Conservation (phyloP, 345 rosid genomes). For the Kernera saxatilis region DNA sequence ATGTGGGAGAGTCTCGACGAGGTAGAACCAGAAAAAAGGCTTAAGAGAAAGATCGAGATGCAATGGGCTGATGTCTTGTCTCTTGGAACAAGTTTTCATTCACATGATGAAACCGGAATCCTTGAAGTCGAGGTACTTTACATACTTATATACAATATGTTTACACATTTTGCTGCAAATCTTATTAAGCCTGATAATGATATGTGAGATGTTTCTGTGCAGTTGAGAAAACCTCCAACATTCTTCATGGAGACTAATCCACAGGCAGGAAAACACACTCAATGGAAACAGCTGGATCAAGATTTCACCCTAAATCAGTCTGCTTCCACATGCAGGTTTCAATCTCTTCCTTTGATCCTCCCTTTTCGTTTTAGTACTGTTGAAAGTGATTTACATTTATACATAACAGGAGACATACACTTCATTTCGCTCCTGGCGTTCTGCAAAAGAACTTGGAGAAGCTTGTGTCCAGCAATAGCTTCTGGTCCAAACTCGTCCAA, state of each 20-base stretch:
- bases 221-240: constrained; percentile 36
- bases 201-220: neutral
- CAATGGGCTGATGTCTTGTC: constrained; percentile 34
- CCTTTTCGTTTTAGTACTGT: neutral
- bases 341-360: neutral
- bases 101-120: constrained; percentile 8
- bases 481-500: constrained; percentile 28
- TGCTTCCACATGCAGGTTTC: constrained; percentile 42
- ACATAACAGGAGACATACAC: constrained; percentile 46
- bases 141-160: neutral
- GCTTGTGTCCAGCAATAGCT: constrained; percentile 32
- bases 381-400: neutral
- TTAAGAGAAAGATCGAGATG: constrained; percentile 45
- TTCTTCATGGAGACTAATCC: constrained; percentile 38
- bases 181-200: neutral
- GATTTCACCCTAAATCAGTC: constrained; percentile 40
- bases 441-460: constrained; percentile 47
- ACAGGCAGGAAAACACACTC: constrained; percentile 40
- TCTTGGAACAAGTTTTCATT: neutral
- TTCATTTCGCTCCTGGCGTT: constrained; percentile 38
- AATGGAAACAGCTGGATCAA: constrained; percentile 28
- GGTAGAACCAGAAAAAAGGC: neutral
- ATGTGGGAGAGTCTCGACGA: constrained; percentile 55
- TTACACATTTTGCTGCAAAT: neutral
- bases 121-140: constrained; percentile 38